These are phyloP conservation scores for Thalassiosira oceanica DNA, from an alignment of 352 stramenopile species.

Conservation along the genomic window DNA sequence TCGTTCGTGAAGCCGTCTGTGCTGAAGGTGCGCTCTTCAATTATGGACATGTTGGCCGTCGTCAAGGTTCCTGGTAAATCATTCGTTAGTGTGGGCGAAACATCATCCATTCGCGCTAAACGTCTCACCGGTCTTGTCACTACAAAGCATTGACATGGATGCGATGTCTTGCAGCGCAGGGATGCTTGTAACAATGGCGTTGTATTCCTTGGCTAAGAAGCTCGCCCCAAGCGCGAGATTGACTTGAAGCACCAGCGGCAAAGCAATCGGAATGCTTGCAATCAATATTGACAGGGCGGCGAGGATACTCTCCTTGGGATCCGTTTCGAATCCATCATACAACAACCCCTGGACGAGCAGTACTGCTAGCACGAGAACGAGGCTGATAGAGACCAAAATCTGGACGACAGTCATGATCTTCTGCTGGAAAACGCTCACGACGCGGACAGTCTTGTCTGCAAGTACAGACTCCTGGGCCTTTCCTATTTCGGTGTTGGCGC, in stretches of 20 bases:
- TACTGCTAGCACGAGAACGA: conserved; percentile 87
- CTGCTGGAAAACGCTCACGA: conserved; percentile 90
- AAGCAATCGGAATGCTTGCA: conserved; percentile 90
- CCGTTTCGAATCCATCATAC: conserved; percentile 50
- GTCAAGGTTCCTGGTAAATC: conserved; percentile 93
- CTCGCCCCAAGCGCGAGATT: conserved; percentile 65
- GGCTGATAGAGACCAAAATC: conserved; percentile 84
- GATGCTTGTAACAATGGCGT: conserved; percentile 91
- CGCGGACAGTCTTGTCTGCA: conserved; percentile 81
- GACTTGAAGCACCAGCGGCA: conserved; percentile 77
- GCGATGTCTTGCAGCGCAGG: conserved; percentile 92
- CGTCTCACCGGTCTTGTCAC: conserved; percentile 98
- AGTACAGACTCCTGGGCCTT: conserved; percentile 62
- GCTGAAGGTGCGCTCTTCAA: conserved; percentile 61
- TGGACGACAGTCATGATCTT: conserved; percentile 92
- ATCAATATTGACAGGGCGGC: conserved; percentile 87
- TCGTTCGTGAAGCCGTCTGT: conserved; percentile 46
- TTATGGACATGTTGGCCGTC: conserved; percentile 74
- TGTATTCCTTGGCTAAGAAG: conserved; percentile 86
- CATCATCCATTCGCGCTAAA: no score
- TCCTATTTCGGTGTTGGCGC: conserved; percentile 74
- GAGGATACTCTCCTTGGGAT: conserved; percentile 39
- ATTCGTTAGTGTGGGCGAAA: no score
- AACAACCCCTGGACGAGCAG: conserved; percentile 71
- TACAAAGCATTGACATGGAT: conserved; percentile 89